These are phyloP conservation scores for Melampsora americana DNA, from an alignment of 1,284 basidiomycete genomes.

Conservation along the genomic window DNA sequence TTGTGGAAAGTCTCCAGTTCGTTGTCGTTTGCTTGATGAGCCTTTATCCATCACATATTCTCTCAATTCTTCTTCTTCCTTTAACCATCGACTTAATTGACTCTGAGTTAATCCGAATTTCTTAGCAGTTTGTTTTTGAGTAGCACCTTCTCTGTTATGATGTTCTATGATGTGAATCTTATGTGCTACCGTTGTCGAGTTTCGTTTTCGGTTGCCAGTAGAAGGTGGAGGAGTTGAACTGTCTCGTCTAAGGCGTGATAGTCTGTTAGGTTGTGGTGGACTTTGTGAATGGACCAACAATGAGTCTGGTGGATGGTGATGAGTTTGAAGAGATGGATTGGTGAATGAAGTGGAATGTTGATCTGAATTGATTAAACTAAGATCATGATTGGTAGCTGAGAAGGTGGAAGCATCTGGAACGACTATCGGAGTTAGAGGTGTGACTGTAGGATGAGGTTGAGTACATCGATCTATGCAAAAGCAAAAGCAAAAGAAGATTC, in stretches of 20 bases:
- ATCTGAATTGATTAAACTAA: background rate
- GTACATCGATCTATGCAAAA: constrained; percentile 25
- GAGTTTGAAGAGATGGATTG: background rate
- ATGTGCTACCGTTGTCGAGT: constrained; percentile 43
- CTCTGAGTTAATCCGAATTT: constrained; percentile 32
- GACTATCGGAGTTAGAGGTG: background rate
- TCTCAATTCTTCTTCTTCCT: constrained; percentile 34
- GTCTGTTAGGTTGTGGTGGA: too few relatives aligned
- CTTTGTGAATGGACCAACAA: background rate
- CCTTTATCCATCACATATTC: constrained; percentile 39
- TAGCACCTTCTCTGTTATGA: constrained; percentile 13
- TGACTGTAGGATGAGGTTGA: background rate
- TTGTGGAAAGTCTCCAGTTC: constrained; percentile 33
- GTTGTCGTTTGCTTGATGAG: constrained; percentile 31
- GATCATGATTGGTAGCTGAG: background rate
- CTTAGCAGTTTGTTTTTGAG: constrained; percentile 31
- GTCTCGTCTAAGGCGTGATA: background rate
- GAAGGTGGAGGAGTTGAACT: background rate
- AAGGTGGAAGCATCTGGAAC: background rate
- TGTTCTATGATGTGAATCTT: constrained; percentile 28
- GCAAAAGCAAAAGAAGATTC: background rate
- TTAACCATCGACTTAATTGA: constrained; percentile 39
- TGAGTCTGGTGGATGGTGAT: background rate
- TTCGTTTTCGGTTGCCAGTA: constrained; percentile 9
- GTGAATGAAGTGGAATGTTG: background rate